Conservation (phyloP, 2,329 filamentous ascomycete genomes). For the Hypocrella siamensis region DNA sequence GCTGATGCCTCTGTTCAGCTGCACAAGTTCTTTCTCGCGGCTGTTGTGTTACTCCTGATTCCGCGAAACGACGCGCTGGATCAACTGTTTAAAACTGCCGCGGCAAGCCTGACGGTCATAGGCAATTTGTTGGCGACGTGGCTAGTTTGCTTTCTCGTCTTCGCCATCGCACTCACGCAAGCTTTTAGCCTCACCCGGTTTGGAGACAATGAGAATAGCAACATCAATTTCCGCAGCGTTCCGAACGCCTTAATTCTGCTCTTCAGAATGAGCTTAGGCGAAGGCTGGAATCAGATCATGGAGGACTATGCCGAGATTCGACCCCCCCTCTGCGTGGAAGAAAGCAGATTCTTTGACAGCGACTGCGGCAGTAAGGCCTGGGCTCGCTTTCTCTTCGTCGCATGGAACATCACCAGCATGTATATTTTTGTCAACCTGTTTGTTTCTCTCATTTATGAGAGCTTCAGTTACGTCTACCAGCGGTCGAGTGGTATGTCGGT, state of each 20-base stretch:
- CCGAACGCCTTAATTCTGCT: conserved; percentile 87
- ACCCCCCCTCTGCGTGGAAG: conserved; percentile 66
- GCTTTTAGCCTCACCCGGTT: conserved; percentile 92
- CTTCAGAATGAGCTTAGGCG: conserved; percentile 83
- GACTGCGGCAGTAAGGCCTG: conserved; percentile 87
- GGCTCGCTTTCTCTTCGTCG: conserved; percentile 80
- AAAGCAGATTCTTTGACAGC: conserved; percentile 59
- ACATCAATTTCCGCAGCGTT: conserved; percentile 85
- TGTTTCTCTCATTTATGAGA: conserved; percentile 97
- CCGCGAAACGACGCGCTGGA: conserved; percentile 94
- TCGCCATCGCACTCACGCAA: conserved; percentile 90
- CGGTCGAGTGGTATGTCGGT: conserved; percentile 82
- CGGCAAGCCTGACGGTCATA: conserved; percentile 81
- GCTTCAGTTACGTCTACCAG: conserved; percentile 98
- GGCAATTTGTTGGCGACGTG: conserved; percentile 87
- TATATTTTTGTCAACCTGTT: conserved; percentile 99
- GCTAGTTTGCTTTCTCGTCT: conserved; percentile 93
- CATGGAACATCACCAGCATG: conserved; percentile 99
- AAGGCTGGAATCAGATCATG: conserved; percentile 96
- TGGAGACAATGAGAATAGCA: conserved; percentile 51
- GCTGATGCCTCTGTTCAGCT: conserved; percentile 58
- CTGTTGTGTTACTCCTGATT: conserved; percentile 78
- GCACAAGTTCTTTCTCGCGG: conserved; percentile 88
- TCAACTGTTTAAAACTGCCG: conserved; percentile 96
- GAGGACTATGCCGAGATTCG: conserved; percentile 77